These are phyloP conservation scores for Lachancea fermentati DNA, from an alignment of 805 yeast species.

Conservation along the genomic window DNA sequence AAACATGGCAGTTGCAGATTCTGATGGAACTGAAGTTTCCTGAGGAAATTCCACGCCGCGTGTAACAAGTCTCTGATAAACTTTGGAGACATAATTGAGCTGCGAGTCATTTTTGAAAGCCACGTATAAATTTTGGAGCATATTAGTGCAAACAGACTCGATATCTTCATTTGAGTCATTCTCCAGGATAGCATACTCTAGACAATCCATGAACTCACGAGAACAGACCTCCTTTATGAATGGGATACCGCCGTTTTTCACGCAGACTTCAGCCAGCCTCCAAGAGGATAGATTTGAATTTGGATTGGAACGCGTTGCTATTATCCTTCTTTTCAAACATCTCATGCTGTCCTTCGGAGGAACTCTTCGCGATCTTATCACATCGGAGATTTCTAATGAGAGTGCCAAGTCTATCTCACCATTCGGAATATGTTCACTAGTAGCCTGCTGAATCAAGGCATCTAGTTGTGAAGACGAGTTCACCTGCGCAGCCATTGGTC, in stretches of 20 bases:
- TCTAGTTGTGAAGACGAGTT: constrained; percentile 39
- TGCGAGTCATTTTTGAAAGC: constrained; percentile 66
- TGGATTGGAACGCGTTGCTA: constrained; percentile 57
- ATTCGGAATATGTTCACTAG: constrained; percentile 84
- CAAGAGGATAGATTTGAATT: constrained; percentile 71
- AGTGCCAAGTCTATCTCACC: constrained; percentile 76
- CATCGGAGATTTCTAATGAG: constrained; percentile 82
- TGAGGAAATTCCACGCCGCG: constrained; percentile 67
- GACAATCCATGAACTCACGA: constrained; percentile 79
- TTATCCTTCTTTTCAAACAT: constrained; percentile 67
- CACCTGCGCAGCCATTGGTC: constrained; percentile 4
- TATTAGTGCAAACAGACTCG: constrained; percentile 50
- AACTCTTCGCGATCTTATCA: constrained; percentile 74
- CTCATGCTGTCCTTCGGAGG: constrained; percentile 81
- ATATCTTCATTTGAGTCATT: constrained; percentile 46
- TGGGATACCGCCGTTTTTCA: constrained; percentile 88
- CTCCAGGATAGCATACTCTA: constrained; percentile 43
- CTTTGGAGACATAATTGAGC: constrained; percentile 55
- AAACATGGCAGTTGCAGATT: constrained; percentile 47
- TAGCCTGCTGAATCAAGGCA: constrained; percentile 64
- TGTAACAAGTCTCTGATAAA: constrained; percentile 51
- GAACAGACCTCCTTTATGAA: constrained; percentile 74
- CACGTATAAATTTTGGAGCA: constrained; percentile 72
- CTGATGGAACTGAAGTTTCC: constrained; percentile 19
- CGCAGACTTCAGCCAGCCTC: constrained; percentile 76